Conservation (phyloP, 495 filamentous ascomycete species). For the Cryomyces minteri region DNA sequence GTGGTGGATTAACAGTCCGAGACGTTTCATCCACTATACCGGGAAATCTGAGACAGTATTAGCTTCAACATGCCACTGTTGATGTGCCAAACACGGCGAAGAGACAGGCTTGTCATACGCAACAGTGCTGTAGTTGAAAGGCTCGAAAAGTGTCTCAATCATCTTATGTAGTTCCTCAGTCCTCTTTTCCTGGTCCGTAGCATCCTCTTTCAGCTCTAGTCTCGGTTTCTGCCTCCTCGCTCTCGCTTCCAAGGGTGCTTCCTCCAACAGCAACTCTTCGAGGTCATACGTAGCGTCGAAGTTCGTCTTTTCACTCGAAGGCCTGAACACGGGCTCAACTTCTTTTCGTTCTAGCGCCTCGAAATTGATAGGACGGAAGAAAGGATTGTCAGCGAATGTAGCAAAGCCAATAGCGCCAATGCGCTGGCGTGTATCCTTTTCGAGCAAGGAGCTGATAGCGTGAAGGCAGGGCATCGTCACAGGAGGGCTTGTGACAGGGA, state of each 20-base stretch:
- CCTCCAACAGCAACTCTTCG: constrained; percentile 84
- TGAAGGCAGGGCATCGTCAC: constrained; percentile 75
- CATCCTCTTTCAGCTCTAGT: constrained; percentile 79
- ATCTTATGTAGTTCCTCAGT: constrained; percentile 87
- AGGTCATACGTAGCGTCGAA: constrained; percentile 98
- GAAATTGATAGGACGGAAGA: constrained; percentile 81
- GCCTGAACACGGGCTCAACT: constrained; percentile 77
- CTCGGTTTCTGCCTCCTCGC: constrained; percentile 85
- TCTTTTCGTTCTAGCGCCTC: constrained; percentile 71
- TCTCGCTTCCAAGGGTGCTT: constrained; percentile 84
- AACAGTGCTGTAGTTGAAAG: constrained; percentile 81
- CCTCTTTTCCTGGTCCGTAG: constrained; percentile 84
- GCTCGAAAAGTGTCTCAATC: constrained; percentile 88
- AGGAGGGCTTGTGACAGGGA: constrained; percentile 72
- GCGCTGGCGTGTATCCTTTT: constrained; percentile 58
- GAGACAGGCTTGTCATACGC: constrained; percentile 10
- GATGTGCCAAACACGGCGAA: background rate
- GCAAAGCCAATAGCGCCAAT: constrained; percentile 65
- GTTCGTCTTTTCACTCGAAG: constrained; percentile 94
- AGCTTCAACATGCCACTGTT: no score
- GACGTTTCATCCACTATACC: no score
- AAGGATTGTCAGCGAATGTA: constrained; percentile 68
- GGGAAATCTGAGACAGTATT: no score
- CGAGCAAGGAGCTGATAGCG: constrained; percentile 63
- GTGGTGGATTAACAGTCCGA: no score